These are phyloP conservation scores for Dalbergia cochinchinensis DNA, from an alignment of 306 rosid species.

Conservation along the genomic window DNA sequence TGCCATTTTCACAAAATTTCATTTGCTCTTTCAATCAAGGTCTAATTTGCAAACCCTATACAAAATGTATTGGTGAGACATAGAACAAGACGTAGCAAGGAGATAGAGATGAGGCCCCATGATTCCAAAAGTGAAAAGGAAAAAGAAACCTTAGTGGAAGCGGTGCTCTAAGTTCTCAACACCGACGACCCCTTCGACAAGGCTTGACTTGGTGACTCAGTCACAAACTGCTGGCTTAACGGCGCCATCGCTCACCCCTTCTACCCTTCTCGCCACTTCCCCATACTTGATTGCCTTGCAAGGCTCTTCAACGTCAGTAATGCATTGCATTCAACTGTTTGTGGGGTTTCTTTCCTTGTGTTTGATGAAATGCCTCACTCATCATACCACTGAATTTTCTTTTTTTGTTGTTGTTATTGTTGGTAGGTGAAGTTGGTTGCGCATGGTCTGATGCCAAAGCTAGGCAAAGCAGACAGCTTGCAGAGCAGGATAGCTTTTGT, in stretches of 20 bases:
- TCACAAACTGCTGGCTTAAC: slow-evolving; percentile 77
- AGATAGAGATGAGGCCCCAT: slow-evolving; percentile 14
- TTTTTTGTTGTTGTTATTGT: not conserved
- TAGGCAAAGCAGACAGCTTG: slow-evolving; percentile 96
- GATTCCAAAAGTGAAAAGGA: not conserved
- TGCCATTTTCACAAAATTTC: too few species aligned
- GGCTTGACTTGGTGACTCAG: slow-evolving; percentile 72
- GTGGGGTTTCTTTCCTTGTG: not conserved
- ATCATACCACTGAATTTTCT: not conserved
- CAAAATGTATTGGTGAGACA: too few species aligned
- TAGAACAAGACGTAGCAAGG: too few species aligned
- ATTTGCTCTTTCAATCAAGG: too few species aligned
- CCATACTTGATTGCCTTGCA: slow-evolving; percentile 79
- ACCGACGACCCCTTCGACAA: slow-evolving; percentile 81
- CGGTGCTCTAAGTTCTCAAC: slow-evolving; percentile 78
- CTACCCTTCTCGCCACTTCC: slow-evolving; percentile 52
- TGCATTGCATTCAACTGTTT: too few species aligned
- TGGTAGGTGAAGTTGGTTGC: slow-evolving; percentile 76
- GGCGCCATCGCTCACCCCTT: slow-evolving; percentile 65
- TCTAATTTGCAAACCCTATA: too few species aligned
- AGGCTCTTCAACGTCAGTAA: slow-evolving; percentile 63
- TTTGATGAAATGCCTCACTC: slow-evolving; percentile 49
- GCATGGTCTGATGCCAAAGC: slow-evolving; percentile 87
- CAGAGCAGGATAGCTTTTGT: slow-evolving; percentile 87
- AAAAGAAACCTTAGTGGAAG: slow-evolving; percentile 65